Percentiles rank a stretch among this genome's conserved stretches.
These are phyloP conservation scores for Macrocystidia cucumis DNA, from an alignment of 1,284 basidiomycete genomes.

Conservation along the genomic window DNA sequence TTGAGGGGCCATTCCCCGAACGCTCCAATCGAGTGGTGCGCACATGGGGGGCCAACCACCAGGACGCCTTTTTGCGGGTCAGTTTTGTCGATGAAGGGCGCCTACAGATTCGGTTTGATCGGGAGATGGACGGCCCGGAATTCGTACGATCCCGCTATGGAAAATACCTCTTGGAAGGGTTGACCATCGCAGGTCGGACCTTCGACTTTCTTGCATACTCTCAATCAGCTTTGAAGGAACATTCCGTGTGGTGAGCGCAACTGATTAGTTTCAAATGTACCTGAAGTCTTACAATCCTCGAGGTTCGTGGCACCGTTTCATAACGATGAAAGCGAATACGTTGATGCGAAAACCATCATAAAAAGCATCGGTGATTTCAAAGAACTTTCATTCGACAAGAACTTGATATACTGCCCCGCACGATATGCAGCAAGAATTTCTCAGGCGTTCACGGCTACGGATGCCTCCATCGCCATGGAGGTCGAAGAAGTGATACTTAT, in stretches of 20 bases:
- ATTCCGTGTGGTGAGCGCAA: constrained; percentile 28
- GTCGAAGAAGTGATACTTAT: constrained; percentile 42
- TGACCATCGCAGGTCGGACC: constrained; percentile 39
- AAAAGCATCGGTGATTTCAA: constrained; percentile 45
- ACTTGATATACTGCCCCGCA: constrained; percentile 53
- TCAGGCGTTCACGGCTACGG: constrained; percentile 68
- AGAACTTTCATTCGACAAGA: constrained; percentile 31
- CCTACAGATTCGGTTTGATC: constrained; percentile 40
- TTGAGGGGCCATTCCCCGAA: constrained; percentile 58
- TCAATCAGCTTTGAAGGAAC: constrained; percentile 44
- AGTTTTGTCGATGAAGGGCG: constrained; percentile 52
- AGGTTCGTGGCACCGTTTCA: constrained; percentile 44
- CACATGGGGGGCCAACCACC: constrained; percentile 32
- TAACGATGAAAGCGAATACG: constrained; percentile 17
- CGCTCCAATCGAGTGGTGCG: constrained; percentile 61
- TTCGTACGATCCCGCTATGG: constrained; percentile 41
- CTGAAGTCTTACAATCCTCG: not conserved
- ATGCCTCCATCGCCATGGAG: constrained; percentile 43
- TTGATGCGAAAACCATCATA: constrained; percentile 43
- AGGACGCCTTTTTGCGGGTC: constrained; percentile 56
- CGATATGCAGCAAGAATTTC: constrained; percentile 65
- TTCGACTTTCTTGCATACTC: constrained; percentile 54
- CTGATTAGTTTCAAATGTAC: not conserved
- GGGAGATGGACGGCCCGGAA: constrained; percentile 36
- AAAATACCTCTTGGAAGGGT: constrained; percentile 30